These are phyloP conservation scores for Aquilaria agallochum DNA, from an alignment of 441 rosid genomes.

Conservation along the genomic window DNA sequence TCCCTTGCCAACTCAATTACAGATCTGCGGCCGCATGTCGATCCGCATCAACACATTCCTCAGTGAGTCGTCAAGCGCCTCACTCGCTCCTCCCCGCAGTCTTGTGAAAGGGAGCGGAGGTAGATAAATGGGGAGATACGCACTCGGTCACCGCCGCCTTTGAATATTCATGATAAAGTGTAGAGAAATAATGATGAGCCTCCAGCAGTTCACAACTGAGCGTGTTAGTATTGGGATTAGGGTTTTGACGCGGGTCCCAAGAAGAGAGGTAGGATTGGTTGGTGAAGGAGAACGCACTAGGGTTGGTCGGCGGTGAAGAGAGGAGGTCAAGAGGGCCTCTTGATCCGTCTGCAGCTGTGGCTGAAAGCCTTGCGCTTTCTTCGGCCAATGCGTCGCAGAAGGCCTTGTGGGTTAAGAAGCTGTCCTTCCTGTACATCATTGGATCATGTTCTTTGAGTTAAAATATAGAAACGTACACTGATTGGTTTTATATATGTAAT, in stretches of 20 bases:
- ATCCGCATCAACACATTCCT: too few species aligned
- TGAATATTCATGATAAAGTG: too few species aligned
- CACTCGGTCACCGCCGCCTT: too few species aligned
- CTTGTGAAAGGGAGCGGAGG: too few species aligned
- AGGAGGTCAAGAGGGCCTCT: constrained; percentile 15
- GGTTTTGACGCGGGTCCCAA: constrained; percentile 36
- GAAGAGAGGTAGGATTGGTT: constrained; percentile 19
- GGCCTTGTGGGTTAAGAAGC: constrained; percentile 85
- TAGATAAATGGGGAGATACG: too few species aligned
- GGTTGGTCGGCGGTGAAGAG: constrained; percentile 11
- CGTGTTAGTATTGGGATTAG: constrained; percentile 24
- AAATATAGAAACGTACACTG: neutral
- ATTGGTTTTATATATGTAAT: neutral
- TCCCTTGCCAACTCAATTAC: too few species aligned
- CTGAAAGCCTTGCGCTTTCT: constrained; percentile 74
- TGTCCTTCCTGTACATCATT: constrained; percentile 58
- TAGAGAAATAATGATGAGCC: too few species aligned
- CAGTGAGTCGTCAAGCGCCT: too few species aligned
- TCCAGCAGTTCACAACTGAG: too few species aligned
- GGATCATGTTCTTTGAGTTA: too few species aligned
- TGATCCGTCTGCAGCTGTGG: constrained; percentile 11
- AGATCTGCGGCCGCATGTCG: too few species aligned
- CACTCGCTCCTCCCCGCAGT: too few species aligned
- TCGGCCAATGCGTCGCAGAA: constrained; percentile 87
- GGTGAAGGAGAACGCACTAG: constrained; percentile 19